Evolutionary conservation across 2,329 filamentous ascomycete genomes (phyloP).

Genomic region (Aspergillus arachidicola): DNA sequence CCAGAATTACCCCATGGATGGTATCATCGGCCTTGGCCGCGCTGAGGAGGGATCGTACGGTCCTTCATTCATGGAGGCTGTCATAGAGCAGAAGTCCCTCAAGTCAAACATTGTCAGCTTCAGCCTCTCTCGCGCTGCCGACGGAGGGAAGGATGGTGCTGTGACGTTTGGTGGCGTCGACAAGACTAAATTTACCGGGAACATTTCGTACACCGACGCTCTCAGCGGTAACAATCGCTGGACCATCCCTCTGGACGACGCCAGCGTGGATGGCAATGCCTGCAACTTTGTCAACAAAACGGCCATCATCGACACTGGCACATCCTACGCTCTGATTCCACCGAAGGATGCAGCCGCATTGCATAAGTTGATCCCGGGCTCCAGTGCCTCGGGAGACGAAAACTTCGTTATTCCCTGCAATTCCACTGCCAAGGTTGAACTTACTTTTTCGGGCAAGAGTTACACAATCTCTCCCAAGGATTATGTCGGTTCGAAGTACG

Average conservation of each 20-base stretch:
- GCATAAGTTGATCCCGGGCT: conserved; percentile 68
- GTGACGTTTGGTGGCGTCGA: conserved; percentile 76
- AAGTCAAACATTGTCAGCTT: conserved; percentile 71
- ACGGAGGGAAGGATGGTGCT: conserved; percentile 71
- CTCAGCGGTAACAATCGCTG: conserved; percentile 62
- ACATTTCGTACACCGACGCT: conserved; percentile 67
- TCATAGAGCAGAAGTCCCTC: conserved; percentile 61
- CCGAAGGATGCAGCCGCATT: conserved; percentile 65
- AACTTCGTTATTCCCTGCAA: conserved; percentile 75
- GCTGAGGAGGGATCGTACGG: conserved; percentile 54
- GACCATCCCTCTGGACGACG: conserved; percentile 71
- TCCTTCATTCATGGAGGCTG: conserved; percentile 67
- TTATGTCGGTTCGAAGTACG: conserved; percentile 58
- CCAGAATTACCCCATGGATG: conserved; percentile 78
- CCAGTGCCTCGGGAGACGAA: conserved; percentile 57
- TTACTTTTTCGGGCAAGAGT: conserved; percentile 68
- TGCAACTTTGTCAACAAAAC: conserved; percentile 57
- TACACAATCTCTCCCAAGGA: conserved; percentile 71
- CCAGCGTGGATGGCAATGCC: conserved; percentile 62
- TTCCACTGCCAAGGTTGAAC: conserved; percentile 60
- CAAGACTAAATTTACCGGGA: conserved; percentile 65
- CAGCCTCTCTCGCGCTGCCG: conserved; percentile 67
- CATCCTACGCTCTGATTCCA: conserved; percentile 76
- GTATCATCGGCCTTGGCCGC: conserved; percentile 78
- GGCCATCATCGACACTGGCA: conserved; percentile 83